Percentiles rank a stretch among this genome's conserved stretches.
These are phyloP conservation scores for Mrakia gelida DNA, from an alignment of 768 basidiomycete genomes.

Conservation along the genomic window DNA sequence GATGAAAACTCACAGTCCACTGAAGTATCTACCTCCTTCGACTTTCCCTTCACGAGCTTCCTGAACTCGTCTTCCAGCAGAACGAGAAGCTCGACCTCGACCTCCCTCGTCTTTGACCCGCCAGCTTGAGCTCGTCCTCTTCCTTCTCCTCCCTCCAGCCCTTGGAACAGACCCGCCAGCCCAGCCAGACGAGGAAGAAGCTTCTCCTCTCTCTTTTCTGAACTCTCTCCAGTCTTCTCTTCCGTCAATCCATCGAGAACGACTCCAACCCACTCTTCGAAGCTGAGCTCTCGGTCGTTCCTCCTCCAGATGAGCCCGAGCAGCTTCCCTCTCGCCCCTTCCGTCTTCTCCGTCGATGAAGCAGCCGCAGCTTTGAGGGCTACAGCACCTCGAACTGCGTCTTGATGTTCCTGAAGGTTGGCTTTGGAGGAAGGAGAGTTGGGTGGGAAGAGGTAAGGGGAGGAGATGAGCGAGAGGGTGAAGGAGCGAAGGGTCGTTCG, in stretches of 20 bases:
- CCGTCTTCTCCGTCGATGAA: background rate
- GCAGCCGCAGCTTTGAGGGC: background rate
- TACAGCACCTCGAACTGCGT: background rate
- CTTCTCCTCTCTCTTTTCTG: background rate
- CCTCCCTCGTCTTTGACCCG: background rate
- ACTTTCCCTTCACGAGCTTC: background rate
- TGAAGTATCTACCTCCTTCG: background rate
- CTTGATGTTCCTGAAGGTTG: background rate
- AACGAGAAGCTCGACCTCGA: background rate
- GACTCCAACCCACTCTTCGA: background rate
- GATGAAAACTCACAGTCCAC: background rate
- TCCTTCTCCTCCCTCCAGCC: background rate
- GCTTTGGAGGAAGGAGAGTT: background rate
- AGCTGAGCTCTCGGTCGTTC: background rate
- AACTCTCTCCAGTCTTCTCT: background rate
- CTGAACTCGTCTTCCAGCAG: background rate
- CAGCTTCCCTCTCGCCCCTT: background rate
- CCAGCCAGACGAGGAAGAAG: background rate
- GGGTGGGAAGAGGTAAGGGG: slow-evolving; percentile 1
- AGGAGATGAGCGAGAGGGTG: background rate
- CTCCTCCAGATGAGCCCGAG: slow-evolving; percentile 1
- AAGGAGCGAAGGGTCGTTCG: background rate
- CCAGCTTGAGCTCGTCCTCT: background rate
- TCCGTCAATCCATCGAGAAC: background rate
- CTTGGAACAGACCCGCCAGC: background rate